Evolutionary conservation across 345 rosid genomes (phyloP).

Genomic region (Brassica juncea): DNA sequence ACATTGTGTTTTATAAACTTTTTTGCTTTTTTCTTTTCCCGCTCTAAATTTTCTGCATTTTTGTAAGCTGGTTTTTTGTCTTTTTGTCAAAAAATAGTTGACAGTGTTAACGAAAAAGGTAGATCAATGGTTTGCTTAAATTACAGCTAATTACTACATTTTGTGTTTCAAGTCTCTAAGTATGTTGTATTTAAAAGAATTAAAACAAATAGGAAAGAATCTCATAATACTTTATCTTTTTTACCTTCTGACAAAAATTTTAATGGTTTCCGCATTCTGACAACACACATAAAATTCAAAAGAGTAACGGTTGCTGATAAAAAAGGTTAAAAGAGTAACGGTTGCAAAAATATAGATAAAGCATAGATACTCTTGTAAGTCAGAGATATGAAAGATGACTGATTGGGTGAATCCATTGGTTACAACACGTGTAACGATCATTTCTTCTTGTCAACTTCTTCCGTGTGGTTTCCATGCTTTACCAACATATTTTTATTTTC

Average conservation of each 20-base stretch:
- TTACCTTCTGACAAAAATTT: neutral
- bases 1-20: too few species aligned
- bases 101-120: neutral
- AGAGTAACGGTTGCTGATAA: constrained; percentile 5
- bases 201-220: neutral
- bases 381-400: neutral
- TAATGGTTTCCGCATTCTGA: neutral
- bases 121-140: neutral
- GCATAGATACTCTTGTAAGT: neutral
- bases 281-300: neutral
- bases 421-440: neutral
- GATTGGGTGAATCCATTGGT: constrained; percentile 4
- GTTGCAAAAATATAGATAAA: neutral
- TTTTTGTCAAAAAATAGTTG: neutral
- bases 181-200: neutral
- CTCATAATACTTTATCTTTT: neutral
- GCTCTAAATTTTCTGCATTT: neutral
- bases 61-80: neutral
- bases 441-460: neutral
- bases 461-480: neutral
- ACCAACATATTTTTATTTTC: neutral
- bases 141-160: neutral
- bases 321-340: constrained; percentile 12
- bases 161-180: neutral
- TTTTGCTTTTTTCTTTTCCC: neutral